A percentile compares a stretch with the other conserved stretches of the same genome.
Conservation (phyloP, 2,329 filamentous ascomycete genomes). For the Exophiala bonariae region DNA sequence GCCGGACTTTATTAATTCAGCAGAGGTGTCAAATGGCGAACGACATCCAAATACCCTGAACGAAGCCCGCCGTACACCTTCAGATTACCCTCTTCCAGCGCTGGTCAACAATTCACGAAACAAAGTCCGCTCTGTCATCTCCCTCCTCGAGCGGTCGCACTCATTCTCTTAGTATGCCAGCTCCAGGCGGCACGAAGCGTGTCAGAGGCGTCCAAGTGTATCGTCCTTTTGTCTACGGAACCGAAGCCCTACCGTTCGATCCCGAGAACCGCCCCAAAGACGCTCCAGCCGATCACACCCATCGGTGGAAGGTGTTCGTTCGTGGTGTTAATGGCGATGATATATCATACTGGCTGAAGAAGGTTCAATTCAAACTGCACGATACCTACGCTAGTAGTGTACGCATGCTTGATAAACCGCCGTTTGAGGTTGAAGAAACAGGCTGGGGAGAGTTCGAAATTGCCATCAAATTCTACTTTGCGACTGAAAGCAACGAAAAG, state of each 20-base stretch:
- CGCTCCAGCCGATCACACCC: slow-evolving; percentile 87
- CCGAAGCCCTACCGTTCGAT: slow-evolving; percentile 76
- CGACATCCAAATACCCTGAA: too few relatives aligned
- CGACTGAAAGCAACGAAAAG: slow-evolving; percentile 84
- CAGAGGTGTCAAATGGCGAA: too few relatives aligned
- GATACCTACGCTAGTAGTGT: slow-evolving; percentile 93
- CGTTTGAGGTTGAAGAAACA: slow-evolving; percentile 84
- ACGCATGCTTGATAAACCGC: slow-evolving; percentile 78
- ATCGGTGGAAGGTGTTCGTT: slow-evolving; percentile 95
- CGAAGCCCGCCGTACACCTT: too few relatives aligned
- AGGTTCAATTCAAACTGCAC: slow-evolving; percentile 97
- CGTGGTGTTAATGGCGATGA: slow-evolving; percentile 86
- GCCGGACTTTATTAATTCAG: too few relatives aligned
- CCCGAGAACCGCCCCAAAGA: slow-evolving; percentile 72
- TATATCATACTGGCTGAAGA: slow-evolving; percentile 92
- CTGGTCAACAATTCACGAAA: neutral
- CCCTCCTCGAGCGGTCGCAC: neutral
- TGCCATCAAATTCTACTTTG: slow-evolving; percentile 91
- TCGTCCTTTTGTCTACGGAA: slow-evolving; percentile 66
- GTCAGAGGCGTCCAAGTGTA: slow-evolving; percentile 50
- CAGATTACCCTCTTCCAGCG: too few relatives aligned
- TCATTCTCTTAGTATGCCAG: slow-evolving; percentile 46
- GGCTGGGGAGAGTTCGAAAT: slow-evolving; percentile 99
- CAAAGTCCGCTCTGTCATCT: neutral
- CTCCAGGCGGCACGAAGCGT: slow-evolving; percentile 55